phyloP scores from a whole-genome alignment of 352 stramenopile genomes.

The Phytophthora multivora region DNA sequence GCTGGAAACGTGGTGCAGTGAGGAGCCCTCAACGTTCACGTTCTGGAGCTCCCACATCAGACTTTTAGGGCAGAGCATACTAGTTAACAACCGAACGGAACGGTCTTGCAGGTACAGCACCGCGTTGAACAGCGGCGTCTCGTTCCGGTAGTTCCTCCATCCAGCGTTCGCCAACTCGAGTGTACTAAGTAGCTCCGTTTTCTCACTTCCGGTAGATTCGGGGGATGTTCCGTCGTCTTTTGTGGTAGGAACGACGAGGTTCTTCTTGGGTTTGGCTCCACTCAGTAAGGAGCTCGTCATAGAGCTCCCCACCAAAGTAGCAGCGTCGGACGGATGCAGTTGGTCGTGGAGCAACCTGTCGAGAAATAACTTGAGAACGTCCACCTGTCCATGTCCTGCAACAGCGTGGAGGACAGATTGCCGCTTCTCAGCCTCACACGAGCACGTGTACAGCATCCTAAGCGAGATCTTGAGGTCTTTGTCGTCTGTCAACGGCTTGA shows the following conservation, averaged over 20 bases:
- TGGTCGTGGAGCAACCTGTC: slow-evolving; percentile 52
- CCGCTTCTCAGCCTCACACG: slow-evolving; percentile 64
- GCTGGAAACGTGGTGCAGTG: slow-evolving; percentile 59
- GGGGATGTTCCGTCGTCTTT: neutral
- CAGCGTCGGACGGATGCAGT: slow-evolving; percentile 25
- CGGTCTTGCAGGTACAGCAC: slow-evolving; percentile 57
- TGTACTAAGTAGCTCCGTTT: slow-evolving; percentile 28
- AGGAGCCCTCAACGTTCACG: slow-evolving; percentile 79
- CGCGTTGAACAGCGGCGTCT: slow-evolving; percentile 72
- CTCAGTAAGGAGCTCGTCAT: slow-evolving; percentile 19
- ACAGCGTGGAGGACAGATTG: slow-evolving; percentile 73
- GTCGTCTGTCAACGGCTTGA: slow-evolving; percentile 14
- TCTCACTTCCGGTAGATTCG: neutral
- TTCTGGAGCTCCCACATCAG: slow-evolving; percentile 58
- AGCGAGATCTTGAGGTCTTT: slow-evolving; percentile 20
- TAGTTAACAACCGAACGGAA: slow-evolving; percentile 42
- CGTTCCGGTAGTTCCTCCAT: slow-evolving; percentile 71
- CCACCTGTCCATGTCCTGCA: slow-evolving; percentile 52
- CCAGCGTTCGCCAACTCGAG: slow-evolving; percentile 31
- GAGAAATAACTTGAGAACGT: slow-evolving; percentile 62
- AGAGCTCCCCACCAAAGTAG: slow-evolving; percentile 1
- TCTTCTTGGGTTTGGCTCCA: slow-evolving; percentile 22
- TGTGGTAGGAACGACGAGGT: slow-evolving; percentile 25
- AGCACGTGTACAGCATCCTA: slow-evolving; percentile 60
- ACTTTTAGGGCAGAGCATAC: slow-evolving; percentile 44